A percentile compares a stretch with the other conserved stretches of the same genome.
Evolutionary conservation across 768 basidiomycete genomes (phyloP).

Genomic region (Phylloporus sp.): DNA sequence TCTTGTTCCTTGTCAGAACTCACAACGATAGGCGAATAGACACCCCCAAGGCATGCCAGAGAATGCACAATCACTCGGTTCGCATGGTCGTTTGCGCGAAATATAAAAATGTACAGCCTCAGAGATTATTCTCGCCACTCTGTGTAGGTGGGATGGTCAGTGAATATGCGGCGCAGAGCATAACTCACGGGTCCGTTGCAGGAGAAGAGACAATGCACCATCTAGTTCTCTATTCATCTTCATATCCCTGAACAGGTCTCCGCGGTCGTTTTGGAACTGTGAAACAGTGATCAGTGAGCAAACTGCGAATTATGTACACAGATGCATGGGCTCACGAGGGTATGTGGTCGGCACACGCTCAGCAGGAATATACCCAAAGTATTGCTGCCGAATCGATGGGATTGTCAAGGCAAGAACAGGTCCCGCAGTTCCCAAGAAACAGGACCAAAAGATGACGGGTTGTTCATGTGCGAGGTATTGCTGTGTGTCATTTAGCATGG

Average conservation of each 20-base stretch:
- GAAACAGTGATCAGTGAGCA: conserved; percentile 1
- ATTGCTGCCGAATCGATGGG: conserved; percentile 70
- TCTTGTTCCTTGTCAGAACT: too few relatives aligned
- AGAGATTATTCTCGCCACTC: neutral
- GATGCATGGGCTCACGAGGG: conserved; percentile 53
- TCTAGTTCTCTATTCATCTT: conserved; percentile 44
- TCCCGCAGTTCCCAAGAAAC: conserved; percentile 68
- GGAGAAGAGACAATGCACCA: neutral
- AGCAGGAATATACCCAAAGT: conserved; percentile 66
- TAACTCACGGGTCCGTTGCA: conserved; percentile 1
- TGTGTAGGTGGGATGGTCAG: neutral
- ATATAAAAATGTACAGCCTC: conserved; percentile 4
- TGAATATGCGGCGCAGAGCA: neutral
- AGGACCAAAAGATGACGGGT: conserved; percentile 88
- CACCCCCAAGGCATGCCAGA: too few relatives aligned
- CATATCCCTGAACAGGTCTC: conserved; percentile 68
- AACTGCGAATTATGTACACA: neutral
- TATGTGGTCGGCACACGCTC: conserved; percentile 74
- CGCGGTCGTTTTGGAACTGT: conserved; percentile 71
- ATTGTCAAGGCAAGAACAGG: conserved; percentile 69
- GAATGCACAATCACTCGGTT: neutral
- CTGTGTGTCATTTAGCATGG: conserved; percentile 35
- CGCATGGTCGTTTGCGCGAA: neutral
- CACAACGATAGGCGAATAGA: too few relatives aligned
- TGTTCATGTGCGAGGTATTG: conserved; percentile 90